Base-by-base conservation (phyloP, 2,329 filamentous ascomycete genomes). In the Epichloe sibirici region DNA sequence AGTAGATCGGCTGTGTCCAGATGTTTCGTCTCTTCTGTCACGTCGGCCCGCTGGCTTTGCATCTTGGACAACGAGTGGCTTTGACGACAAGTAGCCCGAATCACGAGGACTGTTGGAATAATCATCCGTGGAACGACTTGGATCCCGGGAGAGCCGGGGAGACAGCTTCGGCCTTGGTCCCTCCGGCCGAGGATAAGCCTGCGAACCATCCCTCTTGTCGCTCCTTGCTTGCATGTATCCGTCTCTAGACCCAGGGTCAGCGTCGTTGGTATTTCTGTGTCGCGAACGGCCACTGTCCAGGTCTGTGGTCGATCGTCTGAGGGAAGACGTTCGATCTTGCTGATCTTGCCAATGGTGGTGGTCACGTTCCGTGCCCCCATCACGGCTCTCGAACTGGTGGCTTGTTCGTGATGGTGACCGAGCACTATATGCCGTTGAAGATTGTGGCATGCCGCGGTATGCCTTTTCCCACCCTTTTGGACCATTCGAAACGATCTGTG, bases 381-480 rank as follows among this genome's bases (percentile, higher is more conserved):
- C 64, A 45, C 58, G 60, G 45, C 53, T 62, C 40, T 62, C 62
- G 47, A 57, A 48, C 7, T 25, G 58, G 40, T 61, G 65, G 51
- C 57, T 66, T 56, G 61, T 66, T 37, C 64, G 66, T 25, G 58
- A 62, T 17, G 63, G 63, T n/a, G 63, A 61, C 37, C 57, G 63
- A 31, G 55, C 57, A 57, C 69, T 66, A 49, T 74, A 74, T 0
- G 63, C 38, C 15, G 21, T 61, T 48, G 48, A 52, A 12, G 53
- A 48, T 11, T 49, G 45, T 4, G 53, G 47, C 39, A 37, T 59
- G n/a, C 56, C 60, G 54, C 69, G 67, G 49, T 75, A 74, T 0
- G 63, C 59, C 50, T 71, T 69, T 40, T 77, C 73, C 2, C 74
- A 69, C 4, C 72, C 68, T 3, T 65, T 65, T 11, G 67, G 62